Percentiles rank a stretch among this genome's conserved stretches.
Evolutionary conservation across 1,284 basidiomycete species (phyloP).

Genomic region (Trichosporon faecale): DNA sequence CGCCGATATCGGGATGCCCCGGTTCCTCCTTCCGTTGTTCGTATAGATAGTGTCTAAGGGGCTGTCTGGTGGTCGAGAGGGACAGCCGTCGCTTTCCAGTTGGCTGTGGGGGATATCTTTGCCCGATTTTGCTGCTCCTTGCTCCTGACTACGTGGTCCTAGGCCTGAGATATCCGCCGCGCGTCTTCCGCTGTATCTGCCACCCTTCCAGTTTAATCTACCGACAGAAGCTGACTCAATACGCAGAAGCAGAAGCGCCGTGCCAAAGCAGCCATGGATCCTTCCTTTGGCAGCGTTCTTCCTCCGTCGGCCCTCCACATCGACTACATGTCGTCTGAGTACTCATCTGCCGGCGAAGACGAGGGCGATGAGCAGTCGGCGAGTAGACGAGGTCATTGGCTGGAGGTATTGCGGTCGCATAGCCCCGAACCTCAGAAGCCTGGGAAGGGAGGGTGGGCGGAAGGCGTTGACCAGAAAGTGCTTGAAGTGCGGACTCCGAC

Average conservation of each 20-base stretch:
- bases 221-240: not conserved
- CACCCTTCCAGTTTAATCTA: too few relatives aligned
- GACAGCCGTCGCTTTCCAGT: too few relatives aligned
- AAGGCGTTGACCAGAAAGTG: slow-evolving; percentile 61
- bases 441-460: slow-evolving; percentile 63
- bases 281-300: slow-evolving; percentile 27
- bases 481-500: slow-evolving; percentile 63
- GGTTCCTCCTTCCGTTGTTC: too few relatives aligned
- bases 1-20: too few relatives aligned
- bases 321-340: slow-evolving; percentile 52
- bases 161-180: too few relatives aligned
- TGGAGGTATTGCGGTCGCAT: slow-evolving; percentile 13
- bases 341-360: slow-evolving; percentile 48
- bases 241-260: slow-evolving; percentile 50
- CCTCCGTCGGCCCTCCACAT: slow-evolving; percentile 41
- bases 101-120: too few relatives aligned
- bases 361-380: slow-evolving; percentile 22
- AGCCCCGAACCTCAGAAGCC: slow-evolving; percentile 47
- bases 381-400: slow-evolving; percentile 17
- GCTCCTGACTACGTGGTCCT: too few relatives aligned
- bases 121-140: too few relatives aligned
- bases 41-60: too few relatives aligned
- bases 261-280: slow-evolving; percentile 35
- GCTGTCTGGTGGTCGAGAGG: too few relatives aligned
- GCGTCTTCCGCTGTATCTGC: too few relatives aligned